A percentile compares a stretch with the other conserved stretches of the same genome.
Conservation (phyloP, 2,329 filamentous ascomycete genomes). For the Neoscytalidium dimidiatum region DNA sequence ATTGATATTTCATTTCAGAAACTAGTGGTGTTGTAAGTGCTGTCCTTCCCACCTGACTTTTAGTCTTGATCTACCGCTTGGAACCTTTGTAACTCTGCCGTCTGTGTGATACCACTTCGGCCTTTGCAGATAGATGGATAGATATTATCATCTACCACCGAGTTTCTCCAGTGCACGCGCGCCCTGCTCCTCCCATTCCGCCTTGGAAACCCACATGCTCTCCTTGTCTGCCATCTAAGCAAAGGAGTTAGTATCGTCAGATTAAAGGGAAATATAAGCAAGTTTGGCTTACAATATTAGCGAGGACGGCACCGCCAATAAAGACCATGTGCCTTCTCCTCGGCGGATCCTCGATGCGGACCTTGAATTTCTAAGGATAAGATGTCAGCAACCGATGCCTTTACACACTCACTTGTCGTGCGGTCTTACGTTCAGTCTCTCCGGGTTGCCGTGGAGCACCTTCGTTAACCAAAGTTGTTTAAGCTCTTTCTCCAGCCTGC, state of each 20-base stretch:
- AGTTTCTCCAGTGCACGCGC: slow-evolving; percentile 84
- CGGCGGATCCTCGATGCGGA: slow-evolving; percentile 96
- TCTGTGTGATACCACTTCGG: not conserved
- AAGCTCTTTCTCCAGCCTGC: slow-evolving; percentile 93
- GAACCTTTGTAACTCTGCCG: not conserved
- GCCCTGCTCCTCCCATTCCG: slow-evolving; percentile 96
- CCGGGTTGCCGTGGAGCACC: slow-evolving; percentile 86
- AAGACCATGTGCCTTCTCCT: slow-evolving; percentile 99
- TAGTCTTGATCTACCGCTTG: slow-evolving; percentile 6
- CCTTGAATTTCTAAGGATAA: slow-evolving; percentile 83
- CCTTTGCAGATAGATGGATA: not conserved
- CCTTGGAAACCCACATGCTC: slow-evolving; percentile 97
- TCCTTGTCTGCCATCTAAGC: slow-evolving; percentile 91
- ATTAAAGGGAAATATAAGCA: slow-evolving; percentile 18
- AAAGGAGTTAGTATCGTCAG: slow-evolving; percentile 12
- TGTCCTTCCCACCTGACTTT: not conserved
- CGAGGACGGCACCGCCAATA: slow-evolving; percentile 90
- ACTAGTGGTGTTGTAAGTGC: slow-evolving; percentile 1
- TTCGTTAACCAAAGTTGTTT: slow-evolving; percentile 98
- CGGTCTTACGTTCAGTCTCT: slow-evolving; percentile 72
- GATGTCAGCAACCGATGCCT: slow-evolving; percentile 26
- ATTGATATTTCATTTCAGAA: slow-evolving; percentile 15
- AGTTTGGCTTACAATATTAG: slow-evolving; percentile 70
- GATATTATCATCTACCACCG: slow-evolving; percentile 68
- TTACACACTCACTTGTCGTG: too few relatives aligned